Evolutionary conservation across 2,329 filamentous ascomycete genomes (phyloP).

Genomic region (Aspergillus alliaceus): DNA sequence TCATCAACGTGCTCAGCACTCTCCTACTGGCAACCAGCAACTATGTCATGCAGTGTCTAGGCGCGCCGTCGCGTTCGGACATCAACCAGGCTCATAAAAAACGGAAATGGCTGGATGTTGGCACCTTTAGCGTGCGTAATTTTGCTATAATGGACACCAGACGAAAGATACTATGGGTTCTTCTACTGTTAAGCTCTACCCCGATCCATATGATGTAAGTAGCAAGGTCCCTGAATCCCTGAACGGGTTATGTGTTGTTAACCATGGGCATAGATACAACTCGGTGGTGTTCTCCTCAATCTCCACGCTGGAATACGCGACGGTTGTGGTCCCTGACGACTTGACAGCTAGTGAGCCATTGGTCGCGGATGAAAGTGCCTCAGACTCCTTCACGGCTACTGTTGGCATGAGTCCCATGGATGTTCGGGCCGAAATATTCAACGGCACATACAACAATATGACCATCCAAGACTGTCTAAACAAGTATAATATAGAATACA

Average conservation of each 20-base stretch:
- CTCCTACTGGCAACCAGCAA: constrained; percentile 49
- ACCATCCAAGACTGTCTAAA: constrained; percentile 1
- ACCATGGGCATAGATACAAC: constrained; percentile 13
- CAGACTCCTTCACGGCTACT: not conserved
- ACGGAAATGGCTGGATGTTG: constrained; percentile 47
- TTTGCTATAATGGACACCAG: constrained; percentile 32
- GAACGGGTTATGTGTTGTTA: not conserved
- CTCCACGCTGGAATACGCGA: constrained; percentile 5
- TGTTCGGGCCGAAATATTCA: not conserved
- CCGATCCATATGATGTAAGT: constrained; percentile 15
- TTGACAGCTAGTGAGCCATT: not conserved
- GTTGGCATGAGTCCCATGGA: constrained; percentile 3
- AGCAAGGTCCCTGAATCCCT: not conserved
- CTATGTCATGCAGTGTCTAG: constrained; percentile 55
- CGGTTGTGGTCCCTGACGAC: not conserved
- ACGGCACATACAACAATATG: constrained; percentile 4
- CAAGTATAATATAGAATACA: constrained; percentile 3
- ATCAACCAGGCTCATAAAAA: constrained; percentile 49
- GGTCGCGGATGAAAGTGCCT: not conserved
- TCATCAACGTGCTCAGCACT: constrained; percentile 51
- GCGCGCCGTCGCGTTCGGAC: constrained; percentile 51
- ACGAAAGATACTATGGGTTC: constrained; percentile 12
- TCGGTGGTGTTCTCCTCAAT: constrained; percentile 14
- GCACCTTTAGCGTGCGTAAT: constrained; percentile 37
- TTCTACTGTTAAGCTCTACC: constrained; percentile 13